Percentiles rank a stretch among this genome's conserved stretches.
phyloP scores from a whole-genome alignment of 2,329 filamentous ascomycete species.

The Parastagonospora avenae region DNA sequence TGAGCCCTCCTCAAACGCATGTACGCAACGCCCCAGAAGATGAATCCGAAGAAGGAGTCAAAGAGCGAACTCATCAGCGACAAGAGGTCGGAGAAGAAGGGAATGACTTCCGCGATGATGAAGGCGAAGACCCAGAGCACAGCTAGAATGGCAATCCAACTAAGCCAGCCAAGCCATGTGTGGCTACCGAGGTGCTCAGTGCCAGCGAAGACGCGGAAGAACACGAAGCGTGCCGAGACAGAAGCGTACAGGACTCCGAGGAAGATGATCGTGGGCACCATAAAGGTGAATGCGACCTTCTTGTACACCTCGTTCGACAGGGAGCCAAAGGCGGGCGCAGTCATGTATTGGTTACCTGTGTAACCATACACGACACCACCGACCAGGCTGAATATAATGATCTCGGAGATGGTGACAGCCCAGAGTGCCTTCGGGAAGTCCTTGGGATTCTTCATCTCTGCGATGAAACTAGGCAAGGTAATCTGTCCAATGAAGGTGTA shows the following conservation, averaged over 20 bases:
- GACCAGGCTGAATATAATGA: constrained; percentile 83
- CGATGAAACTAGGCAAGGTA: constrained; percentile 91
- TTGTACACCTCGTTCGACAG: constrained; percentile 75
- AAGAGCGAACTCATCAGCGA: constrained; percentile 86
- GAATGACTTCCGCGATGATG: constrained; percentile 89
- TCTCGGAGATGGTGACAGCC: constrained; percentile 85
- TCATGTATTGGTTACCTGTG: constrained; percentile 88
- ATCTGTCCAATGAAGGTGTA: constrained; percentile 98
- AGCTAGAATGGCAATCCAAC: constrained; percentile 77
- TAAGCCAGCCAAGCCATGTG: constrained; percentile 78
- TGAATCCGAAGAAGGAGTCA: constrained; percentile 93
- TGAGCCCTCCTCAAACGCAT: constrained; percentile 75
- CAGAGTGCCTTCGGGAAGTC: constrained; percentile 95
- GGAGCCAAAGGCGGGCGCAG: constrained; percentile 83
- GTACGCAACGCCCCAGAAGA: constrained; percentile 88
- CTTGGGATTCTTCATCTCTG: constrained; percentile 80
- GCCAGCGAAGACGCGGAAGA: constrained; percentile 84
- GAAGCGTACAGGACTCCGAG: constrained; percentile 89
- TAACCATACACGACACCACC: constrained; percentile 84
- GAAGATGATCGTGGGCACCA: constrained; percentile 94
- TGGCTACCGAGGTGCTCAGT: constrained; percentile 80
- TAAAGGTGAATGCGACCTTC: constrained; percentile 90
- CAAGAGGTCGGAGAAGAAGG: constrained; percentile 82
- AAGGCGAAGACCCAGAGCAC: constrained; percentile 85
- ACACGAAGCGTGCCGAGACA: constrained; percentile 86